These are phyloP conservation scores for Exophiala spinifera DNA, from an alignment of 2,329 filamentous ascomycete genomes.

Conservation along the genomic window DNA sequence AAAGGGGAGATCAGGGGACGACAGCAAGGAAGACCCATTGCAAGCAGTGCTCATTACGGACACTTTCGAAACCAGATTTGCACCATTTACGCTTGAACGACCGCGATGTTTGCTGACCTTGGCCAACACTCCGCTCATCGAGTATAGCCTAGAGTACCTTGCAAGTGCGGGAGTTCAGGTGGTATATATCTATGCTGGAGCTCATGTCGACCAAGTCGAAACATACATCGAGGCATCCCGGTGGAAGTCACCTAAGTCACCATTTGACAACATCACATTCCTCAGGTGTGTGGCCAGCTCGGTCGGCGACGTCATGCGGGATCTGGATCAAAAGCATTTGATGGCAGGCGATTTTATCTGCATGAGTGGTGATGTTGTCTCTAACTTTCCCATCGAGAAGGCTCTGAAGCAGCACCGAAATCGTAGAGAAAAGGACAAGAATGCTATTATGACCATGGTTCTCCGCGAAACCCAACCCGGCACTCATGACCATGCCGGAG, in stretches of 20 bases:
- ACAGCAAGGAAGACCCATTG: conserved; percentile 60
- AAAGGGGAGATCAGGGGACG: conserved; percentile 47
- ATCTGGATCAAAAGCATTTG: conserved; percentile 80
- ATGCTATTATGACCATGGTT: conserved; percentile 97
- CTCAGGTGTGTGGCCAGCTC: conserved; percentile 84
- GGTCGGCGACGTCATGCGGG: conserved; percentile 89
- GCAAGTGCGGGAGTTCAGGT: conserved; percentile 94
- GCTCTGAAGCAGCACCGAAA: conserved; percentile 76
- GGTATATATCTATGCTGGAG: conserved; percentile 86
- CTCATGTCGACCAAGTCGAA: conserved; percentile 83
- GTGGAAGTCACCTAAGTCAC: conserved; percentile 69
- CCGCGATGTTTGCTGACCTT: conserved; percentile 92
- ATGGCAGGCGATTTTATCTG: conserved; percentile 89
- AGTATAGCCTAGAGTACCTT: conserved; percentile 95
- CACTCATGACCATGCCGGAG: conserved; percentile 74
- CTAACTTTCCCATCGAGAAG: conserved; percentile 79
- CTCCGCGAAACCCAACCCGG: conserved; percentile 70
- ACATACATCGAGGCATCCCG: conserved; percentile 78
- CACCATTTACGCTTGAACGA: conserved; percentile 81
- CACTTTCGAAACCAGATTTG: conserved; percentile 89
- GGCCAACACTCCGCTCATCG: conserved; percentile 90
- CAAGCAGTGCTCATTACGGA: conserved; percentile 82
- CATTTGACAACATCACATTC: conserved; percentile 78
- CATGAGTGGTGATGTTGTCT: conserved; percentile 88
- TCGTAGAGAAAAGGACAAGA: conserved; percentile 78